Conservation (phyloP, 1,284 basidiomycete genomes). For the Cryptococcus floricola region DNA sequence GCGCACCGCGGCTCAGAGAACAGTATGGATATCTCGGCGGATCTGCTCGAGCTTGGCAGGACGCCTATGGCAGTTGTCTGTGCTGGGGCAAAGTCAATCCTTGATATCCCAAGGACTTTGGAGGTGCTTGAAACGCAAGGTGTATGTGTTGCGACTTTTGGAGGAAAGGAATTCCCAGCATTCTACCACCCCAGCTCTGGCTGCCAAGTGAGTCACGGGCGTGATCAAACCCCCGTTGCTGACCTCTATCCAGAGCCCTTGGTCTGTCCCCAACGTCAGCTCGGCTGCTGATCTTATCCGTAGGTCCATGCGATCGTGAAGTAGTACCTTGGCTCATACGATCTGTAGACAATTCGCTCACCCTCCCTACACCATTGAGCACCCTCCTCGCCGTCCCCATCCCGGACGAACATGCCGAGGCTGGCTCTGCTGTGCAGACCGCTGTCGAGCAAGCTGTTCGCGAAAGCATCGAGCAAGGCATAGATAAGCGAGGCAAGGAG, state of each 20-base stretch:
- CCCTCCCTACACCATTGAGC: conserved; percentile 38
- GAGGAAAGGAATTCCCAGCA: conserved; percentile 80
- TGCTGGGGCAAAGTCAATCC: conserved; percentile 90
- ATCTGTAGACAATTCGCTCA: conserved; percentile 37
- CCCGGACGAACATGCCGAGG: conserved; percentile 66
- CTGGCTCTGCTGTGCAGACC: conserved; percentile 67
- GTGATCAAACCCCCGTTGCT: conserved; percentile 9
- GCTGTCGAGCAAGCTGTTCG: conserved; percentile 79
- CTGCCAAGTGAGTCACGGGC: conserved; percentile 58
- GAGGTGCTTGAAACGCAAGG: conserved; percentile 98
- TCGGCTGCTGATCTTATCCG: conserved; percentile 68
- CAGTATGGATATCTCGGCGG: conserved; percentile 89
- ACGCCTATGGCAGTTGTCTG: conserved; percentile 83
- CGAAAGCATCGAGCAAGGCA: conserved; percentile 77
- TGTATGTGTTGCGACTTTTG: conserved; percentile 83
- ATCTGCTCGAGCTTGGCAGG: conserved; percentile 73
- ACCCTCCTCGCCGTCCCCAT: conserved; percentile 88
- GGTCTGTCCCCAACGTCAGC: conserved; percentile 58
- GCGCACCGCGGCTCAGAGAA: conserved; percentile 90
- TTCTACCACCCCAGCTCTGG: conserved; percentile 88
- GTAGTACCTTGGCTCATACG: background rate
- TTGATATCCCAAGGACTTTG: conserved; percentile 87
- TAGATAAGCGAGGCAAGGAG: conserved; percentile 80
- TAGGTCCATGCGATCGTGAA: conserved; percentile 46
- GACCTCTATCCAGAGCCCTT: conserved; percentile 59